Conservation (phyloP, 2,329 filamentous ascomycete genomes). For the Eutypa lata region DNA sequence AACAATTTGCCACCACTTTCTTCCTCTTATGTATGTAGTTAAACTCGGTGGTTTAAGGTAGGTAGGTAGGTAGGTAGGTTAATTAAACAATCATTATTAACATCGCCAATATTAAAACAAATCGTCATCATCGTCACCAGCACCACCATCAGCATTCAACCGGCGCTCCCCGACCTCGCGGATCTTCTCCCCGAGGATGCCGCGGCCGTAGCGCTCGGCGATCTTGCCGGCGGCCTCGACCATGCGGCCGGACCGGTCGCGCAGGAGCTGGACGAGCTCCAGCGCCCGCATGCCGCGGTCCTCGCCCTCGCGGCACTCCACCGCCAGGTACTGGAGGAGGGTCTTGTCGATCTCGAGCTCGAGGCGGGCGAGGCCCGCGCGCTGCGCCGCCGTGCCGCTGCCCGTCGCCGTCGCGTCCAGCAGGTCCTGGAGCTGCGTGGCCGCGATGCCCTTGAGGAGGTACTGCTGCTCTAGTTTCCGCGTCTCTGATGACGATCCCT, state of each 20-base stretch:
- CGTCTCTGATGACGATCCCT: too few relatives aligned
- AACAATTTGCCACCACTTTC: too few relatives aligned
- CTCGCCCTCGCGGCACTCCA: constrained; percentile 89
- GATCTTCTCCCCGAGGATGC: constrained; percentile 86
- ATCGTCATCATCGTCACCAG: constrained; percentile 52
- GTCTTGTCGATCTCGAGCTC: constrained; percentile 89
- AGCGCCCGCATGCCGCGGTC: constrained; percentile 92
- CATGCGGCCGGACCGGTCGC: constrained; percentile 82
- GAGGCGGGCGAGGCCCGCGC: constrained; percentile 62
- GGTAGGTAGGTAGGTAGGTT: too few relatives aligned
- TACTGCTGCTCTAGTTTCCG: constrained; percentile 75
- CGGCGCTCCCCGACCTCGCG: constrained; percentile 74
- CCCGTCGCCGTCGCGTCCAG: constrained; percentile 67
- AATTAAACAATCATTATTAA: too few relatives aligned
- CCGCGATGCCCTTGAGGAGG: constrained; percentile 69
- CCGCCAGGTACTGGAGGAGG: constrained; percentile 80
- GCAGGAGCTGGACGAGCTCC: constrained; percentile 84
- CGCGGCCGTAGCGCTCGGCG: constrained; percentile 77
- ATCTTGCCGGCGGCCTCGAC: constrained; percentile 87
- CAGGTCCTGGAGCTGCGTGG: constrained; percentile 73
- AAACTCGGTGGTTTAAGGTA: too few relatives aligned
- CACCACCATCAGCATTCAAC: constrained; percentile 41
- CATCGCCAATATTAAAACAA: neutral
- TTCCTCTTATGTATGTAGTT: too few relatives aligned
- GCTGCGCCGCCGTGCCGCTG: constrained; percentile 62